Evolutionary conservation across 257 asterid genomes (phyloP).

Genomic region (Gentiana dahurica): DNA sequence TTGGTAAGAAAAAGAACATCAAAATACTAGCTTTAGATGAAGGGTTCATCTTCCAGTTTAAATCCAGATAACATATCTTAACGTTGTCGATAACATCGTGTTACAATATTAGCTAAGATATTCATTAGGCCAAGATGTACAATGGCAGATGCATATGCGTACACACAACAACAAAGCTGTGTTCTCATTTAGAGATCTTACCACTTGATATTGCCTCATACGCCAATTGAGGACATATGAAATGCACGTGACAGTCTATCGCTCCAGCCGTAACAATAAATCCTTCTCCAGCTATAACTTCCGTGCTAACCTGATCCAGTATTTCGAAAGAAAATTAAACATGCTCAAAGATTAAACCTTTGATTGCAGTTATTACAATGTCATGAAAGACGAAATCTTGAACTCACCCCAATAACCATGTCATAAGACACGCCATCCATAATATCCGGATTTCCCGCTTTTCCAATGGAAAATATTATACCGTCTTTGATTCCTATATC

Average conservation of each 20-base stretch:
- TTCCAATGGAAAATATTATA: constrained; percentile 53
- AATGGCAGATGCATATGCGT: too few species aligned
- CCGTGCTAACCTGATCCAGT: constrained; percentile 64
- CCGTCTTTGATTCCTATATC: constrained; percentile 90
- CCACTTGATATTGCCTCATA: constrained; percentile 94
- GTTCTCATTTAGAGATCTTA: constrained; percentile 20
- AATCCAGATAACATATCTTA: too few species aligned
- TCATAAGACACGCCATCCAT: constrained; percentile 41
- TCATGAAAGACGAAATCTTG: constrained; percentile 7
- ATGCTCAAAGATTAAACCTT: too few species aligned
- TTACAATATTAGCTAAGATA: too few species aligned
- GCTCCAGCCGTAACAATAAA: constrained; percentile 94
- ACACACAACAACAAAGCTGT: neutral
- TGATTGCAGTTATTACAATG: too few species aligned
- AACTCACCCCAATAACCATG: constrained; percentile 79
- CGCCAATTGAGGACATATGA: constrained; percentile 93
- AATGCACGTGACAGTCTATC: constrained; percentile 94
- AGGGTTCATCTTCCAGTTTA: too few species aligned
- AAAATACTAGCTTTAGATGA: too few species aligned
- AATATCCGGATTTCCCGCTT: constrained; percentile 87
- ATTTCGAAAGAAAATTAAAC: neutral
- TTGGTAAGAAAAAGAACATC: too few species aligned
- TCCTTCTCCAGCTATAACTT: constrained; percentile 96
- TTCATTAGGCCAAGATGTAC: too few species aligned
- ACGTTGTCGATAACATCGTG: too few species aligned